Evolutionary conservation across 2,329 filamentous ascomycete species (phyloP).

Genomic region (Bisporella sp.): DNA sequence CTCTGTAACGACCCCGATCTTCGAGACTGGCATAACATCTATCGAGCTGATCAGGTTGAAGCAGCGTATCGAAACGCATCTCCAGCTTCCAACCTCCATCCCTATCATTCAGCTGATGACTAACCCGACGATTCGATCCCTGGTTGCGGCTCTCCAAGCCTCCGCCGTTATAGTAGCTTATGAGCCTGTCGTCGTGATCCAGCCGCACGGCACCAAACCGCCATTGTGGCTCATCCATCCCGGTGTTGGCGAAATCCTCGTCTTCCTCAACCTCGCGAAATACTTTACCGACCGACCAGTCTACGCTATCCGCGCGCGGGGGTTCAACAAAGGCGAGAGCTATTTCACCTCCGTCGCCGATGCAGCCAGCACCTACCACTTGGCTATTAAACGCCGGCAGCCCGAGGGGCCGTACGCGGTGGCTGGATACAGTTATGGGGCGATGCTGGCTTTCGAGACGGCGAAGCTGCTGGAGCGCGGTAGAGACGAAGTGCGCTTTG

Average conservation of each 20-base stretch:
- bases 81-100: conserved; percentile 12
- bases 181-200: conserved; percentile 30
- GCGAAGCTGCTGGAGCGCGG: conserved; percentile 35
- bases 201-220: conserved; percentile 22
- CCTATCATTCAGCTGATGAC: conserved; percentile 24
- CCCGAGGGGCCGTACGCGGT: conserved; percentile 42
- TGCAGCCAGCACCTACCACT: conserved; percentile 30
- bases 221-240: conserved; percentile 35
- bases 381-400: conserved; percentile 33
- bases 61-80: neutral
- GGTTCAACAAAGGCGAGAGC: conserved; percentile 24
- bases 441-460: conserved; percentile 42
- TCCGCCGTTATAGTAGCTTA: conserved; percentile 9
- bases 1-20: conserved; percentile 9
- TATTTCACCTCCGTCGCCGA: conserved; percentile 5
- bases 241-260: conserved; percentile 33
- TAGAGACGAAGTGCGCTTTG: conserved; percentile 33
- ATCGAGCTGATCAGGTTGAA: conserved; percentile 5
- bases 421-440: conserved; percentile 42
- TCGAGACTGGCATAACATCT: conserved; percentile 26
- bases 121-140: conserved; percentile 23
- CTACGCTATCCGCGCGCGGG: conserved; percentile 35
- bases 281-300: conserved; percentile 36
- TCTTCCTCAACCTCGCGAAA: conserved; percentile 31
- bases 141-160: conserved; percentile 20